phyloP scores from a whole-genome alignment of 257 asterid genomes.

The Gentiana dahurica region DNA sequence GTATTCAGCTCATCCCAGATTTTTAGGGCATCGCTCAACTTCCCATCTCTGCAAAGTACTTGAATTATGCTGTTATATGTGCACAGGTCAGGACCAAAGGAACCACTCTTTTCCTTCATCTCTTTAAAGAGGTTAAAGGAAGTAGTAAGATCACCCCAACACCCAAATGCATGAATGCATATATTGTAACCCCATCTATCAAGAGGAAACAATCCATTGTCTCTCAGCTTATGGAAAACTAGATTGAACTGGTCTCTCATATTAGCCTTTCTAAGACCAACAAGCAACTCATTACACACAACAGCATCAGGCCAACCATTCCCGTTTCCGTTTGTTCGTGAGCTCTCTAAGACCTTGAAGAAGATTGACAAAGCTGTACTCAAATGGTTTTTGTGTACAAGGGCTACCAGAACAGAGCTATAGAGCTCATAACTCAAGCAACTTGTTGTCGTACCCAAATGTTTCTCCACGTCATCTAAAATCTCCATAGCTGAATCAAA shows the following conservation, averaged over 20 bases:
- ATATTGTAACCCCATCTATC: slow-evolving; percentile 83
- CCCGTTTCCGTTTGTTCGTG: slow-evolving; percentile 17
- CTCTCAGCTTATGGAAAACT: slow-evolving; percentile 49
- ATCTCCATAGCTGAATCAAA: slow-evolving; percentile 60
- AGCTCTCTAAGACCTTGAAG: slow-evolving; percentile 48
- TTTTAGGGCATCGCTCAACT: slow-evolving; percentile 62
- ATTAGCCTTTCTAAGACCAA: slow-evolving; percentile 60
- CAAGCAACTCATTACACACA: slow-evolving; percentile 83
- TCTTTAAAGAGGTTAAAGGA: slow-evolving; percentile 69
- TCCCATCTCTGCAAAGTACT: slow-evolving; percentile 77
- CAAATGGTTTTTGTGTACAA: slow-evolving; percentile 58
- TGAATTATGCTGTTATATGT: slow-evolving; percentile 85
- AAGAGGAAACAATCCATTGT: slow-evolving; percentile 41
- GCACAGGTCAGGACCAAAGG: slow-evolving; percentile 64
- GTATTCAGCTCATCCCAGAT: slow-evolving; percentile 88
- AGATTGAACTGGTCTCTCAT: slow-evolving; percentile 58
- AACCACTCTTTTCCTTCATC: slow-evolving; percentile 62
- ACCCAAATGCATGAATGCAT: slow-evolving; percentile 72
- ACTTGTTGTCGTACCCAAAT: slow-evolving; percentile 18
- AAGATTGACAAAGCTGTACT: slow-evolving; percentile 57
- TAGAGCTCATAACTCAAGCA: slow-evolving; percentile 43
- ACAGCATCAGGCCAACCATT: slow-evolving; percentile 45
- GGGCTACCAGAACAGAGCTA: slow-evolving; percentile 64
- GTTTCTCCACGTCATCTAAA: slow-evolving; percentile 48
- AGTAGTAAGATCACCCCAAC: slow-evolving; percentile 63